These are phyloP conservation scores for Hypsizygus ulmarius DNA, from an alignment of 1,284 basidiomycete genomes.

Conservation along the genomic window DNA sequence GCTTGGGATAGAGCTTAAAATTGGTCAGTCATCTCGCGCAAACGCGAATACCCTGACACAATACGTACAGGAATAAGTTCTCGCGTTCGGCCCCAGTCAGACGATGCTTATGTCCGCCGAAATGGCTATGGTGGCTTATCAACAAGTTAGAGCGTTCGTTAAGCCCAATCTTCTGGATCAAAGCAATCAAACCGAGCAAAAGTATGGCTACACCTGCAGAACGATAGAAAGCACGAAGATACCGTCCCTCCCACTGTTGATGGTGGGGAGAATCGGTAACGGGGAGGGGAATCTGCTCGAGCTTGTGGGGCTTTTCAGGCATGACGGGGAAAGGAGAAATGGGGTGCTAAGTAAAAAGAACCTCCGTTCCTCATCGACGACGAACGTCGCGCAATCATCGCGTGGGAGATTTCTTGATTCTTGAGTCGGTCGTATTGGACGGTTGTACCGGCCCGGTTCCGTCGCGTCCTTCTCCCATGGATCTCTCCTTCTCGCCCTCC, in stretches of 20 bases:
- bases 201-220: constrained; percentile 8
- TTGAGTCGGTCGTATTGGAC: background rate
- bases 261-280: constrained; percentile 1
- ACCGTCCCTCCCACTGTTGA: constrained; percentile 3
- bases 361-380: constrained; percentile 3
- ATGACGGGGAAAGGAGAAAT: constrained; percentile 8
- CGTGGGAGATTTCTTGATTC: background rate
- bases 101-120: constrained; percentile 2
- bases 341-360: background rate
- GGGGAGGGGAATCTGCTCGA: constrained; percentile 14
- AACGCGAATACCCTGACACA: background rate
- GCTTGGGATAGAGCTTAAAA: constrained; percentile 53
- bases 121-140: background rate
- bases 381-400: background rate
- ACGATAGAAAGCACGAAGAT: constrained; percentile 7
- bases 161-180: constrained; percentile 6
- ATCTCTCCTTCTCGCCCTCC: constrained; percentile 53
- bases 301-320: constrained; percentile 15
- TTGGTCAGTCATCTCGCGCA: background rate
- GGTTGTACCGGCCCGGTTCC: constrained; percentile 2
- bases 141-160: background rate
- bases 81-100: constrained; percentile 16
- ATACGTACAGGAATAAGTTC: constrained; percentile 21
- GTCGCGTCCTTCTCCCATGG: constrained; percentile 31
- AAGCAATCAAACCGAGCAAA: constrained; percentile 11